These are phyloP conservation scores for Arthrobotrys megalospora DNA, from an alignment of 2,329 filamentous ascomycete genomes.

Conservation along the genomic window DNA sequence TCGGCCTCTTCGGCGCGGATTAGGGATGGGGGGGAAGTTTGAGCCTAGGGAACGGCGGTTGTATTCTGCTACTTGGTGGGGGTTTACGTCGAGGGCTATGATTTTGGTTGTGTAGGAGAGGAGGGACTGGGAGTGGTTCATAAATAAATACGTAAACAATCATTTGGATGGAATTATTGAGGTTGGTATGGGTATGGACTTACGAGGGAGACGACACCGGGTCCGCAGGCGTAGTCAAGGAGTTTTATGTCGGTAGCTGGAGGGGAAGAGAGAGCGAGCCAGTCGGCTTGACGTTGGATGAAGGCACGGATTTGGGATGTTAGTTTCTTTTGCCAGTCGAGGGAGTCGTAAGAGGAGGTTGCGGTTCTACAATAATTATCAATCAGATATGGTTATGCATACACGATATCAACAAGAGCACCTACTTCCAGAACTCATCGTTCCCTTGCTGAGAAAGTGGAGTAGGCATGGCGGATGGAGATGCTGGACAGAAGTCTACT, in stretches of 20 bases:
- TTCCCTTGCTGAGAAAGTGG: constrained; percentile 44
- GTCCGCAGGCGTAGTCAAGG: constrained; percentile 57
- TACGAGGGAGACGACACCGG: constrained; percentile 51
- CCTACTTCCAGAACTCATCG: constrained; percentile 50
- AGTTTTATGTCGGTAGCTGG: constrained; percentile 32
- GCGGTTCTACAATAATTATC: constrained; percentile 32
- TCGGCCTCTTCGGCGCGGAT: constrained; percentile 36
- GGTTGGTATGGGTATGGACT: neutral
- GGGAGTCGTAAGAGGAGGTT: constrained; percentile 55
- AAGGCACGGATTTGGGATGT: constrained; percentile 39
- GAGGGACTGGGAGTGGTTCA: constrained; percentile 19
- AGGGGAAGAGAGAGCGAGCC: constrained; percentile 46
- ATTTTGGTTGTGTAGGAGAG: constrained; percentile 48
- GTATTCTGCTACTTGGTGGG: constrained; percentile 52
- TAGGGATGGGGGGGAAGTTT: constrained; percentile 18
- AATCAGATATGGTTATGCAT: neutral
- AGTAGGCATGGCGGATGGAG: constrained; percentile 32
- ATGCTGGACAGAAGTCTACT: constrained; percentile 16
- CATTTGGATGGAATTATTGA: neutral
- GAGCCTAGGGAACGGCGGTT: constrained; percentile 42
- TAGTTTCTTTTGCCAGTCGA: constrained; percentile 54
- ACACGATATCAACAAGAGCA: neutral
- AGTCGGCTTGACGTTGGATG: constrained; percentile 36
- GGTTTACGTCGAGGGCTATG: constrained; percentile 50
- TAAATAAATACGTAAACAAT: constrained; percentile 1